Evolutionary conservation across 768 basidiomycete species (phyloP).

Genomic region (Mycena metata): DNA sequence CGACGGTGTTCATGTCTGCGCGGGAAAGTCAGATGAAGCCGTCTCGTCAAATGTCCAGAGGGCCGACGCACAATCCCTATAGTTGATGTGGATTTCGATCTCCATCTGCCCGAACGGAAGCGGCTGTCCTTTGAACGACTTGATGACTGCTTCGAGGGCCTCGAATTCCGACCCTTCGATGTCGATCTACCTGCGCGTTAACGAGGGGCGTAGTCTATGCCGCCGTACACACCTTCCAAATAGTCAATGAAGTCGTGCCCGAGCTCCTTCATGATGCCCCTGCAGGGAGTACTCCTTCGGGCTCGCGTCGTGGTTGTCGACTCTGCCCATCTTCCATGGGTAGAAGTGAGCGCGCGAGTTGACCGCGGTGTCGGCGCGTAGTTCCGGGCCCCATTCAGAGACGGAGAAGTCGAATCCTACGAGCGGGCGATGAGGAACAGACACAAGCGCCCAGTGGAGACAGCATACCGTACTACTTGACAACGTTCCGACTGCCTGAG

Average conservation of each 20-base stretch:
- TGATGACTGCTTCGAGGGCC: conserved; percentile 55
- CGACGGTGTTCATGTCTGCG: conserved; percentile 50
- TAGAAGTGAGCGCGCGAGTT: conserved; percentile 57
- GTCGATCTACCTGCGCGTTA: conserved; percentile 61
- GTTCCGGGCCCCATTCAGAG: conserved; percentile 44
- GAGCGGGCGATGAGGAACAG: too few species aligned
- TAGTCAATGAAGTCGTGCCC: conserved; percentile 42
- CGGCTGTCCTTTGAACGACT: conserved; percentile 53
- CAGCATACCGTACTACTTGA: conserved; percentile 46
- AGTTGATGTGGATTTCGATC: conserved; percentile 58
- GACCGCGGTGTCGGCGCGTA: conserved; percentile 43
- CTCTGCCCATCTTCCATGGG: conserved; percentile 54
- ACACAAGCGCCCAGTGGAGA: background rate
- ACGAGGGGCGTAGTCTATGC: conserved; percentile 48
- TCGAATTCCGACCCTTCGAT: conserved; percentile 65
- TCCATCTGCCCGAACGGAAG: conserved; percentile 63
- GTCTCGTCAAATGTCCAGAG: too few species aligned
- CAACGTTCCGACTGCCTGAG: conserved; percentile 50
- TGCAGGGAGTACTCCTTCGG: conserved; percentile 61
- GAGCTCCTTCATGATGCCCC: conserved; percentile 58
- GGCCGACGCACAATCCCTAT: conserved; percentile 34
- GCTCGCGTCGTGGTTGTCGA: conserved; percentile 51
- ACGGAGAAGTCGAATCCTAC: conserved; percentile 36
- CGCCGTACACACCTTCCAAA: conserved; percentile 36
- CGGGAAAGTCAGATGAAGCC: background rate